Evolutionary conservation across 2,329 filamentous ascomycete genomes (phyloP).

Genomic region (Pseudophaeomoniella oleicola): DNA sequence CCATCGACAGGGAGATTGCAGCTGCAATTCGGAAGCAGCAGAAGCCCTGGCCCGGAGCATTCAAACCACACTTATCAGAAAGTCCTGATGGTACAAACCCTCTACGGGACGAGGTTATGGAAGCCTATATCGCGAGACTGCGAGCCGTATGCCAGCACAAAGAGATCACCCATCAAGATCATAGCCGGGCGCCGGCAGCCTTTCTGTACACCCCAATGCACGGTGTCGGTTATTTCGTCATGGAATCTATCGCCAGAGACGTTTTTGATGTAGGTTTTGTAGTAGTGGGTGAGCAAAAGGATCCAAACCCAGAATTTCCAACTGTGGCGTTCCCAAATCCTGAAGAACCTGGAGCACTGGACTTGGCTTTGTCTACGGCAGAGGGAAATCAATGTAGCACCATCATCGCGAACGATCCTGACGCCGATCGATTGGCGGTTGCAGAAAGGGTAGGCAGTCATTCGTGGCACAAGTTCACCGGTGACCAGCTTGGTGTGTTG

Average conservation of each 20-base stretch:
- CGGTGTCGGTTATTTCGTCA: constrained; percentile 21
- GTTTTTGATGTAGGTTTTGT: constrained; percentile 16
- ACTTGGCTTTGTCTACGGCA: constrained; percentile 43
- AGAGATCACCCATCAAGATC: not conserved
- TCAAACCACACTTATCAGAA: constrained; percentile 12
- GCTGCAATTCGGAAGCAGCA: constrained; percentile 40
- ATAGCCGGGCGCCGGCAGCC: constrained; percentile 14
- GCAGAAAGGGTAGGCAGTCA: constrained; percentile 36
- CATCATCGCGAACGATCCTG: constrained; percentile 49
- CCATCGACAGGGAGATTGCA: constrained; percentile 45
- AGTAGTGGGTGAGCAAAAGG: constrained; percentile 29
- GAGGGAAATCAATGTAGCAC: constrained; percentile 32
- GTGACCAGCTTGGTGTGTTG: constrained; percentile 50
- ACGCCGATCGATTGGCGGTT: constrained; percentile 49
- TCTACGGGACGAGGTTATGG: not conserved
- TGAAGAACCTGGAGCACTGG: constrained; percentile 47
- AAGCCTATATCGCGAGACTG: not conserved
- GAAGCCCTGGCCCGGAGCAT: constrained; percentile 30
- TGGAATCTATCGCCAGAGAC: constrained; percentile 18
- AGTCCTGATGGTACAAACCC: not conserved
- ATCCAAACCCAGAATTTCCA: constrained; percentile 49
- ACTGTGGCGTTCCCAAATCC: constrained; percentile 53
- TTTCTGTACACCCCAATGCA: constrained; percentile 30
- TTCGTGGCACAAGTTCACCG: constrained; percentile 45
- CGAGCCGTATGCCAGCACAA: not conserved